A percentile compares a stretch with the other conserved stretches of the same genome.
Evolutionary conservation across 2,329 filamentous ascomycete genomes (phyloP).

Genomic region (Gyromitra esculenta): DNA sequence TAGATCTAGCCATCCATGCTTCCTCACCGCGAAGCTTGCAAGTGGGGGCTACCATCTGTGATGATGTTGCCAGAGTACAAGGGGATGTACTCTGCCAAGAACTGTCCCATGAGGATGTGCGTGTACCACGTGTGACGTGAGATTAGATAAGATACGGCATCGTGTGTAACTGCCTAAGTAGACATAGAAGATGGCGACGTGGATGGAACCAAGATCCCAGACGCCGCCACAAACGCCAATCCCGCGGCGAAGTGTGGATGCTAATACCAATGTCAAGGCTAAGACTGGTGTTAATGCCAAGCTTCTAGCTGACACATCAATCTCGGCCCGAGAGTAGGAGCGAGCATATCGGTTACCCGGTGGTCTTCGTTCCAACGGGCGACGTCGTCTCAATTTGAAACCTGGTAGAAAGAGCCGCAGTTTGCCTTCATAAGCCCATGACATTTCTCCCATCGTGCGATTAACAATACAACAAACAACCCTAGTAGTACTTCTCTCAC

Average conservation of each 20-base stretch:
- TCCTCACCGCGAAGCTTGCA: too few relatives aligned
- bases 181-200: not conserved
- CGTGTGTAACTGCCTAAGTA: not conserved
- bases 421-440: conserved; percentile 2
- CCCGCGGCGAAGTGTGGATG: not conserved
- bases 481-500: not conserved
- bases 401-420: conserved; percentile 25
- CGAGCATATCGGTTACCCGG: conserved; percentile 30
- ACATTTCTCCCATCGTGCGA: not conserved
- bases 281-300: not conserved
- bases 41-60: too few relatives aligned
- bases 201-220: not conserved
- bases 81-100: not conserved
- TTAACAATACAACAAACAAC: not conserved
- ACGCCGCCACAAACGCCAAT: conserved; percentile 2
- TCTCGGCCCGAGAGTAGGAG: not conserved
- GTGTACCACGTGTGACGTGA: not conserved
- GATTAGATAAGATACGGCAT: not conserved
- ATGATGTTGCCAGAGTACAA: not conserved
- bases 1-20: too few relatives aligned
- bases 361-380: conserved; percentile 23
- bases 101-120: not conserved
- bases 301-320: not conserved
- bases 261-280: not conserved
- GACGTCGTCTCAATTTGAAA: conserved; percentile 40